Conservation (phyloP, 2,329 filamentous ascomycete species). For the Sporothrix dimorphospora region DNA sequence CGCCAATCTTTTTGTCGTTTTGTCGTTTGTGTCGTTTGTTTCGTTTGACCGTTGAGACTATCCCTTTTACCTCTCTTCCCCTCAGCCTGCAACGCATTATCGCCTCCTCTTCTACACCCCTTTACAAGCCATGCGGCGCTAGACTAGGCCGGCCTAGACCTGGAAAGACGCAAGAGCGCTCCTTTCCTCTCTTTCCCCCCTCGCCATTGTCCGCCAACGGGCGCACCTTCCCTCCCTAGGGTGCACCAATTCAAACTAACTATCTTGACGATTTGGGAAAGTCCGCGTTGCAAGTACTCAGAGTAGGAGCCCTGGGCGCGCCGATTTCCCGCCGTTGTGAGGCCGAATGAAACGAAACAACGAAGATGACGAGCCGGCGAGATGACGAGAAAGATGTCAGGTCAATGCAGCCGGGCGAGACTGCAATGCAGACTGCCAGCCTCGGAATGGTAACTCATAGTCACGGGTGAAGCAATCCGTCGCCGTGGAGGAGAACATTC, state of each 20-base stretch:
- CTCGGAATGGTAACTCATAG: neutral
- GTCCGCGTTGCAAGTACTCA: slow-evolving; percentile 4
- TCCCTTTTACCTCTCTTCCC: neutral
- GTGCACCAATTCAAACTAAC: neutral
- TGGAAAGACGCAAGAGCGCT: slow-evolving; percentile 6
- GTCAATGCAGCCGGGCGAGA: neutral
- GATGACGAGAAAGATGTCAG: neutral
- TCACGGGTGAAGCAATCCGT: neutral
- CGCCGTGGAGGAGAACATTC: slow-evolving; percentile 7
- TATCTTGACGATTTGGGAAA: slow-evolving; percentile 8
- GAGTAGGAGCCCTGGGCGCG: neutral
- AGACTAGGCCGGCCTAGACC: slow-evolving; percentile 14
- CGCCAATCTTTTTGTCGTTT: neutral
- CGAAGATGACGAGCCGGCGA: neutral
- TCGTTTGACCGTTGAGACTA: slow-evolving; percentile 5
- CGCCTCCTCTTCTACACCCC: neutral
- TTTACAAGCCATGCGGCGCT: neutral
- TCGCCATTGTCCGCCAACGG: neutral
- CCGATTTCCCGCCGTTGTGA: slow-evolving; percentile 5
- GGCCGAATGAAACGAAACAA: slow-evolving; percentile 8
- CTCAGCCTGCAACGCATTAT: neutral
- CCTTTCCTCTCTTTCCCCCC: neutral
- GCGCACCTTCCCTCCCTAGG: slow-evolving; percentile 8
- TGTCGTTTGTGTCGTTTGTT: neutral
- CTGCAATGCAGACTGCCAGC: neutral